Percentiles rank a stretch among this genome's conserved stretches.
Conservation (phyloP, 345 rosid species). For the Rhodamnia argentea region DNA sequence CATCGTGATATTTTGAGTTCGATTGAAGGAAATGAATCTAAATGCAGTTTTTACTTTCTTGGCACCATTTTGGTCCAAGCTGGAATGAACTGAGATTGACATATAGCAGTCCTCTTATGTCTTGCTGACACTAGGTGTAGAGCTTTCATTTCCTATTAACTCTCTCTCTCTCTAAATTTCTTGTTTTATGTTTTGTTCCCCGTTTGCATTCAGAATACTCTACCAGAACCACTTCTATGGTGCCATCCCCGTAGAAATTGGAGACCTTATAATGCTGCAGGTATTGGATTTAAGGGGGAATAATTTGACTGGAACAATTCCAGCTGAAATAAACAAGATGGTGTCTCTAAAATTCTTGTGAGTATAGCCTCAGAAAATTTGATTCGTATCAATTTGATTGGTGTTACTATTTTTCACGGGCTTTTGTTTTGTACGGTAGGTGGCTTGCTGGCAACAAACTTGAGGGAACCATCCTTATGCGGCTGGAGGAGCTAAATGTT, state of each 20-base stretch:
- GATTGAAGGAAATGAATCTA: background rate
- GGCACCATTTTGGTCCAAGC: background rate
- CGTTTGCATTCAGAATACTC: slow-evolving; percentile 29
- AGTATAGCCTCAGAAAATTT: slow-evolving; percentile 13
- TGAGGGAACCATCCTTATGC: slow-evolving; percentile 35
- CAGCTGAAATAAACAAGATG: slow-evolving; percentile 35
- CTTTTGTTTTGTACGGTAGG: slow-evolving; percentile 25
- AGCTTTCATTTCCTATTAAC: background rate
- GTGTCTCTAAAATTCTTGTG: slow-evolving; percentile 54
- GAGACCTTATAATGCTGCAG: slow-evolving; percentile 39
- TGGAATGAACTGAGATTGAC: background rate
- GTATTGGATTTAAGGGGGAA: slow-evolving; percentile 66
- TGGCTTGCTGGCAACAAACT: slow-evolving; percentile 64
- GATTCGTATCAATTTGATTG: background rate
- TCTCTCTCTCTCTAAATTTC: background rate
- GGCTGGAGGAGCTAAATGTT: slow-evolving; percentile 41
- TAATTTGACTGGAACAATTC: slow-evolving; percentile 58
- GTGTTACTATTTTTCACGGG: background rate
- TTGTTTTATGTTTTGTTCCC: background rate
- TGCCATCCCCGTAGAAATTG: slow-evolving; percentile 58
- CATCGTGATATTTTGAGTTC: background rate
- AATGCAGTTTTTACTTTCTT: background rate
- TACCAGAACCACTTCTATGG: slow-evolving; percentile 51
- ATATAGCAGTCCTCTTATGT: background rate
- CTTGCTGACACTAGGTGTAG: background rate